Percentiles rank a stretch among this genome's conserved stretches.
These are phyloP conservation scores for Wallacemonas sp. DNA, from an alignment of 208 protist species.

Conservation along the genomic window DNA sequence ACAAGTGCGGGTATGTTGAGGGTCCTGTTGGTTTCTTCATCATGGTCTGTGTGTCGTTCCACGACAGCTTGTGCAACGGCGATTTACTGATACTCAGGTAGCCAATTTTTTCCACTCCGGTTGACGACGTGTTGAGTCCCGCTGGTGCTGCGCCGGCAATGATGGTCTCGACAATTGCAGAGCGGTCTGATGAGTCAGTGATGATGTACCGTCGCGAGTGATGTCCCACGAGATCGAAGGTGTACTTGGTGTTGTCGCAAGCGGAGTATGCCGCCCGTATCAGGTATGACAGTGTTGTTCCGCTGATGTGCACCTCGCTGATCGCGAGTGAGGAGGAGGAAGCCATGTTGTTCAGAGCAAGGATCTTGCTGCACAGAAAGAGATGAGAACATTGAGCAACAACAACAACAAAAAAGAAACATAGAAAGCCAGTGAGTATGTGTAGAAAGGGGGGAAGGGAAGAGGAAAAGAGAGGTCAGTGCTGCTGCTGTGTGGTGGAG, in stretches of 20 bases:
- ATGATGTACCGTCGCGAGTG: constrained; percentile 27
- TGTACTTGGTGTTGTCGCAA: constrained; percentile 17
- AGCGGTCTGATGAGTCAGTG: constrained; percentile 34
- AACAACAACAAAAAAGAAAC: no score
- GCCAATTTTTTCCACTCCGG: constrained; percentile 22
- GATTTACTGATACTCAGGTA: constrained; percentile 42
- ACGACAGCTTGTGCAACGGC: constrained; percentile 66
- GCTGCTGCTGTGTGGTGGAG: neutral
- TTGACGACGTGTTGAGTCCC: neutral
- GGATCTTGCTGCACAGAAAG: no score
- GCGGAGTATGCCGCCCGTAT: constrained; percentile 32
- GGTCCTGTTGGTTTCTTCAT: constrained; percentile 2
- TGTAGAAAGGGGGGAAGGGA: no score
- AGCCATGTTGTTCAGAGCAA: constrained; percentile 3
- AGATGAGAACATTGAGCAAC: no score
- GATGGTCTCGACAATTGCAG: constrained; percentile 29
- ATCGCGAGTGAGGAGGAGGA: constrained; percentile 1
- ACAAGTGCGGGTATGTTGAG: constrained; percentile 6
- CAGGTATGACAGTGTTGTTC: constrained; percentile 47
- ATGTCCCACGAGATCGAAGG: constrained; percentile 42
- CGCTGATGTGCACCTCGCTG: constrained; percentile 48
- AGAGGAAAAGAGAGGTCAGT: neutral
- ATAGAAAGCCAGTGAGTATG: no score
- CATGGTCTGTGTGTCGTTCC: constrained; percentile 32
- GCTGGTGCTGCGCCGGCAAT: constrained; percentile 29